Base-by-base conservation (phyloP, 179 eudicot genomes). In the Camellia oleifera region DNA sequence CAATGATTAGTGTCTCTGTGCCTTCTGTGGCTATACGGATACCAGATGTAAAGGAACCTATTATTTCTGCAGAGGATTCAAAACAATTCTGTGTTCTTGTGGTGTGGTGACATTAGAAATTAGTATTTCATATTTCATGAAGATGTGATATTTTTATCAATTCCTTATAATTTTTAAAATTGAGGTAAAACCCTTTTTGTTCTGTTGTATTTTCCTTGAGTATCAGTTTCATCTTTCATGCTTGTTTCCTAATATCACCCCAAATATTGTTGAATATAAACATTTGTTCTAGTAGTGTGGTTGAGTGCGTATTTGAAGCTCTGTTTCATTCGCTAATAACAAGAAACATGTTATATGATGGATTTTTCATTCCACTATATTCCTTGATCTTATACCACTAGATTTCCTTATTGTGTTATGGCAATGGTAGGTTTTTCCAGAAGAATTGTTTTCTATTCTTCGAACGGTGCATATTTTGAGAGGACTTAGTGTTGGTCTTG, bases 401-500 rank as follows among this genome's bases (percentile, higher is more conserved):
- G 56, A 65, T 45, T 44, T 62, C 20, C 42, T 79, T 70, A 3
- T 48, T 64, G 17, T 69, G 54, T 23, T 66, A 13, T 53, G 53
- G 52, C 50, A n/a, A 62, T 77, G 79, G 61, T 72, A 96, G 99
- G 94, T 92, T 61, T 96, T 96, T 85, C 99, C 99, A 8, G 99
- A 94, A 83, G 99, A 96, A 85, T 83, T 96, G 53, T 96, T 96
- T 81, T 96, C 97, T 66, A 93, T 96, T 84, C 98, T 96, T 73
- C 97, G 99, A n/a, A 96, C 99, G 0, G 97, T 96, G 72, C 97
- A 89, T 84, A 85, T 96, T 20, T 80, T 96, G 78, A 94, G 99
- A 90, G 99, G 99, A 62, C 89, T 96, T 57, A 96, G 99, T 76
- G 97, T 96, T 74, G 99, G 99, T 76, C 87, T 96, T 56, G 99